phyloP scores from a whole-genome alignment of 2,329 filamentous ascomycete species.

The Alternaria sp. region DNA sequence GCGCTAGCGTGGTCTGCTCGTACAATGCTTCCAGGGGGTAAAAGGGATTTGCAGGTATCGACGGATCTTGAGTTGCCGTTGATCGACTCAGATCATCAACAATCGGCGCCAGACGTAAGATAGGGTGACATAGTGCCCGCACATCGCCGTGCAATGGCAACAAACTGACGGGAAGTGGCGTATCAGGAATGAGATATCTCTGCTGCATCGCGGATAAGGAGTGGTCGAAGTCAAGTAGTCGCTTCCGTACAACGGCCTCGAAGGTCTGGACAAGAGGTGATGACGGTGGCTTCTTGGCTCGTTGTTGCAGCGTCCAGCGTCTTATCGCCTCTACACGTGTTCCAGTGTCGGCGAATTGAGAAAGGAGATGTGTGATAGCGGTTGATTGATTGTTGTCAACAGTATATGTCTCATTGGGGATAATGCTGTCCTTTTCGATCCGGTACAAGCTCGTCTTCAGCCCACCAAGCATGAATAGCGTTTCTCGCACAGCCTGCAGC shows the following conservation, averaged over 20 bases:
- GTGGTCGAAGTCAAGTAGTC: slow-evolving; percentile 65
- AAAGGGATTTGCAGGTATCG: slow-evolving; percentile 60
- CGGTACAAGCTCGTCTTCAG: slow-evolving; percentile 75
- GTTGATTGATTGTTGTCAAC: slow-evolving; percentile 47
- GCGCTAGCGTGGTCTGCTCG: slow-evolving; percentile 70
- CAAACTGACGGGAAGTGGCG: slow-evolving; percentile 70
- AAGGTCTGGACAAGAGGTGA: slow-evolving; percentile 70
- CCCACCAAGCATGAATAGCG: slow-evolving; percentile 84
- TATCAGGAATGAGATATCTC: slow-evolving; percentile 61
- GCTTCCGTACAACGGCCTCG: slow-evolving; percentile 65
- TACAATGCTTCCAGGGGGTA: slow-evolving; percentile 81
- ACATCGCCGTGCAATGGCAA: slow-evolving; percentile 67
- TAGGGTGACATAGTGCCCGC: slow-evolving; percentile 58
- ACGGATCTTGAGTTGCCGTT: slow-evolving; percentile 57
- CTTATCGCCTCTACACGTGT: slow-evolving; percentile 57
- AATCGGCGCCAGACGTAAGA: slow-evolving; percentile 67
- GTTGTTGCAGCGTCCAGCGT: slow-evolving; percentile 49
- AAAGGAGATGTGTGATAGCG: slow-evolving; percentile 49
- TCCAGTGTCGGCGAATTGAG: slow-evolving; percentile 58
- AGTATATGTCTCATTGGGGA: slow-evolving; percentile 48
- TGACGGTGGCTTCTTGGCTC: slow-evolving; percentile 33
- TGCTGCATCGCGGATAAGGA: slow-evolving; percentile 66
- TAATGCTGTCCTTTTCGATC: slow-evolving; percentile 39
- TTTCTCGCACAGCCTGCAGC: slow-evolving; percentile 75
- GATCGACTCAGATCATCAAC: slow-evolving; percentile 45